A percentile compares a stretch with the other conserved stretches of the same genome.
Evolutionary conservation across 2,329 filamentous ascomycete species (phyloP).

Genomic region (Fusarium torulosum): DNA sequence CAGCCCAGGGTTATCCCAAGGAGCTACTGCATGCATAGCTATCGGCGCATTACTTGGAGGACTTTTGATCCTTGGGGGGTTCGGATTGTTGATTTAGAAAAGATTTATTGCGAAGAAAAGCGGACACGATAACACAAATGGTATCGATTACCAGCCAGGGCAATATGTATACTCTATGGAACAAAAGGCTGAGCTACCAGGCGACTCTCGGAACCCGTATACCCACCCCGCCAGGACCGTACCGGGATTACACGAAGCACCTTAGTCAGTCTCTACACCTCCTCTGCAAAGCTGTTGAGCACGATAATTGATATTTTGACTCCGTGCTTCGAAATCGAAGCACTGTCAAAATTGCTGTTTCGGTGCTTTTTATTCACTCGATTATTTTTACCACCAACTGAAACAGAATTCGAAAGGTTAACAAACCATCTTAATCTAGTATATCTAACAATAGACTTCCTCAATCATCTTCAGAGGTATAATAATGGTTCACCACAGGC

Average conservation of each 20-base stretch:
- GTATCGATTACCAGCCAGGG: neutral
- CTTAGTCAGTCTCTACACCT: neutral
- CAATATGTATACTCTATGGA: neutral
- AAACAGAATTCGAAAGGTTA: no score
- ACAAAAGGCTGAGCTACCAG: neutral
- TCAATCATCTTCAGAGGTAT: neutral
- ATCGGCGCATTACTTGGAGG: neutral
- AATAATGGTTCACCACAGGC: constrained; percentile 34
- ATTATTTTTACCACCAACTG: no score
- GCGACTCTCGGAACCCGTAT: neutral
- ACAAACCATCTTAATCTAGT: no score
- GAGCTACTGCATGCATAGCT: neutral
- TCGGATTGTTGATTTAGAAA: neutral
- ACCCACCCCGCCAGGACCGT: neutral
- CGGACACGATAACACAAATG: neutral
- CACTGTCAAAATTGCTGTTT: no score
- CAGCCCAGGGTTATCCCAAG: neutral
- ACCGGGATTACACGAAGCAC: neutral
- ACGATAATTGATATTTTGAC: no score
- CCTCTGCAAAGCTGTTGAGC: no score
- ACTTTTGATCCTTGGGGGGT: neutral
- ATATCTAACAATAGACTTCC: no score
- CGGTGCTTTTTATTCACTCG: no score
- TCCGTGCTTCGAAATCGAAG: no score
- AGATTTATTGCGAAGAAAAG: neutral